Evolutionary conservation across 2,329 filamentous ascomycete species (phyloP).

Genomic region (Epicoccum sorghinum): DNA sequence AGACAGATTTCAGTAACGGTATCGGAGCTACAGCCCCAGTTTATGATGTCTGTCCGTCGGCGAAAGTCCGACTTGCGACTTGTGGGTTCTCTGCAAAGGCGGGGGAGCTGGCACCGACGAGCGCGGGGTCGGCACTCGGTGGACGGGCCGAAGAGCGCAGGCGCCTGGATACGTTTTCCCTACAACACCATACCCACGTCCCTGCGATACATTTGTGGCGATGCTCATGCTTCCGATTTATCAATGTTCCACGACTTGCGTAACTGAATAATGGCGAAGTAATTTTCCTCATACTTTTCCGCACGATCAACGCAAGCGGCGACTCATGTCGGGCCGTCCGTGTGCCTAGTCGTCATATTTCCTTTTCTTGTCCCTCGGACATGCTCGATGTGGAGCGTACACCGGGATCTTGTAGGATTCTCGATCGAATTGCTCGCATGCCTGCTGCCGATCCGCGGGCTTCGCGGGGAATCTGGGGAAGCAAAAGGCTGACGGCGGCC

Average conservation of each 20-base stretch:
- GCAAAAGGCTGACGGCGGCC: conserved; percentile 3
- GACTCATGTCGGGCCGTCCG: neutral
- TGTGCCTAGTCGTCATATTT: neutral
- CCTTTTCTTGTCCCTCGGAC: conserved; percentile 5
- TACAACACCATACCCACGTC: conserved; percentile 1
- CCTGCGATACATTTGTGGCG: neutral
- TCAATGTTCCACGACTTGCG: neutral
- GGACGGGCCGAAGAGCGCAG: conserved; percentile 4
- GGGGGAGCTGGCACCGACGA: conserved; percentile 8
- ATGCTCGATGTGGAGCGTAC: conserved; percentile 9
- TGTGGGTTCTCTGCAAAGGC: conserved; percentile 3
- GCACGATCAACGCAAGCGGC: conserved; percentile 1
- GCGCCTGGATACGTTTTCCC: conserved; percentile 3
- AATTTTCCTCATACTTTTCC: conserved; percentile 11
- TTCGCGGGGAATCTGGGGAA: neutral
- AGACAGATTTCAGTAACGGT: neutral
- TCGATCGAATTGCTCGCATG: conserved; percentile 8
- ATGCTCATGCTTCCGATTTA: neutral
- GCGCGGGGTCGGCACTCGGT: conserved; percentile 15
- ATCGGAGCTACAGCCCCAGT: conserved; percentile 1
- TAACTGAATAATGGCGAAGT: neutral
- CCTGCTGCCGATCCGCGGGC: conserved; percentile 9
- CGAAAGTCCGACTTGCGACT: conserved; percentile 16
- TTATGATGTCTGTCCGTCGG: conserved; percentile 15
- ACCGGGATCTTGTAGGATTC: conserved; percentile 5